Evolutionary conservation across 2,329 filamentous ascomycete genomes (phyloP).

Genomic region (Ophiostoma perfectum): DNA sequence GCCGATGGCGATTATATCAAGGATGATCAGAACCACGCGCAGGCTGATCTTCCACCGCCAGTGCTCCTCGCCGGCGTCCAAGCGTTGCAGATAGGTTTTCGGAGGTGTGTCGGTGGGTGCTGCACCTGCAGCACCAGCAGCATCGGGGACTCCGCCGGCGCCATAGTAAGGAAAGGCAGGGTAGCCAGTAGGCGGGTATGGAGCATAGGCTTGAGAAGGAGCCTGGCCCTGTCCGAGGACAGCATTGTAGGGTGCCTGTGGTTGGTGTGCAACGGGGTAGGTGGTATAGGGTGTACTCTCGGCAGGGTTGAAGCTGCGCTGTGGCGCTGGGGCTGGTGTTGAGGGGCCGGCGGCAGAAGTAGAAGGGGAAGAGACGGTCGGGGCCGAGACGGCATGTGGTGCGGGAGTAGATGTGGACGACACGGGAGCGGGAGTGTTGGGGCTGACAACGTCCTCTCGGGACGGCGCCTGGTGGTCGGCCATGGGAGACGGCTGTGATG

Average conservation of each 20-base stretch:
- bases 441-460: conserved; percentile 1
- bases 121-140: neutral
- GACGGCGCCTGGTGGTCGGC: neutral
- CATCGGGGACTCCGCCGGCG: neutral
- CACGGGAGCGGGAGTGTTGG: neutral
- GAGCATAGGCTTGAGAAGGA: neutral
- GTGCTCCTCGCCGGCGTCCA: conserved; percentile 19
- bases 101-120: neutral
- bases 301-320: conserved; percentile 6
- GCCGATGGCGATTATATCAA: conserved; percentile 21
- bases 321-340: neutral
- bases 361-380: conserved; percentile 3
- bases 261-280: neutral
- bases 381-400: neutral
- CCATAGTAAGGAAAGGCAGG: neutral
- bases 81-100: conserved; percentile 17
- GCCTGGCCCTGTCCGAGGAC: neutral
- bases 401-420: neutral
- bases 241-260: neutral
- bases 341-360: neutral
- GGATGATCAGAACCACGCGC: conserved; percentile 16
- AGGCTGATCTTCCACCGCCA: conserved; percentile 22
- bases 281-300: neutral
- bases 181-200: neutral
- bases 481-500: neutral